Evolutionary conservation across 1,139 yeast species (phyloP).

Genomic region (Sugiyamaella novakii): DNA sequence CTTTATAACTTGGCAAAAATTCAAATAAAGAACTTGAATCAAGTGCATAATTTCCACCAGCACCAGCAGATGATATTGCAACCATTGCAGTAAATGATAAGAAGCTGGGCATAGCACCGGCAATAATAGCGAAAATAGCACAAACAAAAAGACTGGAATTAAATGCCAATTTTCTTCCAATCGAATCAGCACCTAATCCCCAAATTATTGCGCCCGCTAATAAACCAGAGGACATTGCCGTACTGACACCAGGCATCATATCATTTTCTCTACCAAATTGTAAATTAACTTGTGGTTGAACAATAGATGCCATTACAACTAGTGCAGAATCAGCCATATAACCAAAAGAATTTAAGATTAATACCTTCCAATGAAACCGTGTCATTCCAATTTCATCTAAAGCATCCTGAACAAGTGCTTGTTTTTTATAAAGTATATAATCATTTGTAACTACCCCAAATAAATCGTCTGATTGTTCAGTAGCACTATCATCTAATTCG

Average conservation of each 20-base stretch:
- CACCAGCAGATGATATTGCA: slow-evolving; percentile 50
- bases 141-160: slow-evolving; percentile 55
- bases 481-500: slow-evolving; percentile 12
- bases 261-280: slow-evolving; percentile 22
- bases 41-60: slow-evolving; percentile 59
- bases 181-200: slow-evolving; percentile 50
- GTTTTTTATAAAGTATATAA: slow-evolving; percentile 28
- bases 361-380: slow-evolving; percentile 32
- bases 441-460: slow-evolving; percentile 27
- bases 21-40: slow-evolving; percentile 62
- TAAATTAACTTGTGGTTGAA: slow-evolving; percentile 16
- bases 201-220: slow-evolving; percentile 57
- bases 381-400: slow-evolving; percentile 36
- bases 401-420: slow-evolving; percentile 35
- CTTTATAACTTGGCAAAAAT: slow-evolving; percentile 53
- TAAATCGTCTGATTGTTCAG: slow-evolving; percentile 18
- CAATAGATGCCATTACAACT: slow-evolving; percentile 45
- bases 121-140: slow-evolving; percentile 46
- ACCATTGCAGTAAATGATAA: slow-evolving; percentile 39
- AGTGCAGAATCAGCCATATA: slow-evolving; percentile 65
- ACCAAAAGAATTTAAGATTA: slow-evolving; percentile 54
- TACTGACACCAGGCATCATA: slow-evolving; percentile 24
- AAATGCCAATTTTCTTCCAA: slow-evolving; percentile 61
- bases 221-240: slow-evolving; percentile 46
- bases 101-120: slow-evolving; percentile 57